phyloP scores from a whole-genome alignment of 129 eudicot species.

The Chrysanthemum seticuspe region DNA sequence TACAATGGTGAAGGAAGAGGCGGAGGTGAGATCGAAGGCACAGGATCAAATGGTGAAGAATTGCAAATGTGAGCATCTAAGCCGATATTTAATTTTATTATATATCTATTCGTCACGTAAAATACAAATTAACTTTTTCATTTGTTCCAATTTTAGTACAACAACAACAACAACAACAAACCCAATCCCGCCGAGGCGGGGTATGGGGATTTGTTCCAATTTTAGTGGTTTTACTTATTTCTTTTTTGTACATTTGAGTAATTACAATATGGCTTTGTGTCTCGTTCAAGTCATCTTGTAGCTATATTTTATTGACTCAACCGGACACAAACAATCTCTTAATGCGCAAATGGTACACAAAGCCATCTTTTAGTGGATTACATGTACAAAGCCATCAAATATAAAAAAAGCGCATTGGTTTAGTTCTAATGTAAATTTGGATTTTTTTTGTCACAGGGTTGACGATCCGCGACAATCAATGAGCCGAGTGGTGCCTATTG shows the following conservation, averaged over 20 bases:
- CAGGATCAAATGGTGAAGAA: slow-evolving; percentile 82
- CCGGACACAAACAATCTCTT: too few relatives aligned
- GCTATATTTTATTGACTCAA: too few relatives aligned
- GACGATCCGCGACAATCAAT: slow-evolving; percentile 77
- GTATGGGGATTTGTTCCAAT: not conserved
- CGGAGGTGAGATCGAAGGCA: slow-evolving; percentile 78
- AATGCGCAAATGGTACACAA: too few relatives aligned
- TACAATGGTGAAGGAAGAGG: slow-evolving; percentile 60
- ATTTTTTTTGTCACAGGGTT: slow-evolving; percentile 48
- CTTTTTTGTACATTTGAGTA: too few relatives aligned
- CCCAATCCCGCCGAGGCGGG: too few relatives aligned
- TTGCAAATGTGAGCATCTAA: slow-evolving; percentile 57
- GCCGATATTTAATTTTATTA: not conserved
- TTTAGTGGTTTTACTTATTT: too few relatives aligned
- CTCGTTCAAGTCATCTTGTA: too few relatives aligned
- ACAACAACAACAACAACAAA: too few relatives aligned
- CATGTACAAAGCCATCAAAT: too few relatives aligned
- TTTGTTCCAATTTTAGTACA: not conserved
- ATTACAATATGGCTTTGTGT: too few relatives aligned
- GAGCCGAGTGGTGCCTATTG: slow-evolving; percentile 81
- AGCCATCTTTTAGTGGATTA: too few relatives aligned
- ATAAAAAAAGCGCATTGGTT: too few relatives aligned
- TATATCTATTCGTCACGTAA: not conserved
- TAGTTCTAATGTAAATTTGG: not conserved
- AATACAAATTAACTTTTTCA: not conserved